phyloP scores from a whole-genome alignment of 108 stramenopile species.

The Pseudonitzschia multiseries region DNA sequence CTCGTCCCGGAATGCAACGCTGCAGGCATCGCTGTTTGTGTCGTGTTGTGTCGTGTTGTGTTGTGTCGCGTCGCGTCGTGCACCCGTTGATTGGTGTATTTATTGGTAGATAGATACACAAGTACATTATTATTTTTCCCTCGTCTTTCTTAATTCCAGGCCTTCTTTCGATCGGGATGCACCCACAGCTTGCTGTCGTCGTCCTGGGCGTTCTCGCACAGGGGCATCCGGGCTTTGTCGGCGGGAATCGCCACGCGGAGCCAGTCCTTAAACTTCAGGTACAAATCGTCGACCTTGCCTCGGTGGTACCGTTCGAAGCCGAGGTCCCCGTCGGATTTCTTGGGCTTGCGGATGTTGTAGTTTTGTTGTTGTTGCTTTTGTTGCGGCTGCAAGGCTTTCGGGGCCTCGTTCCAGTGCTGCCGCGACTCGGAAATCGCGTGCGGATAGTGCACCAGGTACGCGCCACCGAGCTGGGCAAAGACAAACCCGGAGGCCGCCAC shows the following conservation, averaged over 20 bases:
- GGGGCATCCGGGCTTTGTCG: constrained; percentile 30
- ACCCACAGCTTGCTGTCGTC: constrained; percentile 70
- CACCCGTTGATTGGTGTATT: no score
- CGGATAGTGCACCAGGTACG: constrained; percentile 74
- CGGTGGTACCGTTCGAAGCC: constrained; percentile 27
- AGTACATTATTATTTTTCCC: no score
- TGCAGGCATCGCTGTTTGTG: no score
- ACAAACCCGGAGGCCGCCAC: constrained; percentile 49
- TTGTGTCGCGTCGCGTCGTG: no score
- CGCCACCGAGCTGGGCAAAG: constrained; percentile 56
- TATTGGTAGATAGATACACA: no score
- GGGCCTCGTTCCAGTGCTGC: constrained; percentile 60
- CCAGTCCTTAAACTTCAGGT: constrained; percentile 70
- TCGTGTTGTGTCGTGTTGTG: no score
- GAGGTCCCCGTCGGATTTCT: background rate
- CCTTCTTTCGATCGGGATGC: background rate
- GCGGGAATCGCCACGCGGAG: constrained; percentile 42
- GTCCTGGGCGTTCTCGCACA: constrained; percentile 55
- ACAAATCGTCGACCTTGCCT: constrained; percentile 57
- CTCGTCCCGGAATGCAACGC: no score
- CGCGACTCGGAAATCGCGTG: constrained; percentile 60
- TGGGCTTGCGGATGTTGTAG: background rate
- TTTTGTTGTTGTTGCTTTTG: background rate
- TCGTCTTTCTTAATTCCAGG: no score
- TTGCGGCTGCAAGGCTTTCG: background rate